Conservation (phyloP, 2,329 filamentous ascomycete genomes). For the Aspergillus sp. region DNA sequence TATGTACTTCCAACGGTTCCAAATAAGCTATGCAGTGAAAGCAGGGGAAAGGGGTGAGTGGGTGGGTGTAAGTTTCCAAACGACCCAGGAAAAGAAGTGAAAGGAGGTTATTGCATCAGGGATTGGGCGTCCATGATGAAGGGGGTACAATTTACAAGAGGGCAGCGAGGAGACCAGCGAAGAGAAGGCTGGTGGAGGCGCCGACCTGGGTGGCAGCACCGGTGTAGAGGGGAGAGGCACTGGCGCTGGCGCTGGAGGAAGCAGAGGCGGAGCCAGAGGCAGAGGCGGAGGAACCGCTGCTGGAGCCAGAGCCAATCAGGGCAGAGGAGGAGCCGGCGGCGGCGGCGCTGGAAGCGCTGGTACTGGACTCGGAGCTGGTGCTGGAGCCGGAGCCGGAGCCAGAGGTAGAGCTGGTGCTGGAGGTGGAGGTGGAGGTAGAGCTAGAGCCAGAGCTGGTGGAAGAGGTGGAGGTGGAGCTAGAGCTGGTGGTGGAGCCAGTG, state of each 20-base stretch:
- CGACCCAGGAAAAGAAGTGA: neutral
- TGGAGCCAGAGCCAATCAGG: neutral
- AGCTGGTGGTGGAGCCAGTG: constrained; percentile 7
- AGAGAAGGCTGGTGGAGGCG: constrained; percentile 24
- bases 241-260: constrained; percentile 19
- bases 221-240: constrained; percentile 21
- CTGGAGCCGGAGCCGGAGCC: constrained; percentile 10
- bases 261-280: constrained; percentile 11
- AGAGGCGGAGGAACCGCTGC: constrained; percentile 10
- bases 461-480: constrained; percentile 5
- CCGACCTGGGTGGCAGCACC: constrained; percentile 27
- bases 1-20: constrained; percentile 3
- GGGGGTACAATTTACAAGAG: constrained; percentile 27
- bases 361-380: constrained; percentile 16
- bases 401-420: constrained; percentile 13
- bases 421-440: constrained; percentile 13
- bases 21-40: constrained; percentile 4
- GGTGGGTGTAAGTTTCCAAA: neutral
- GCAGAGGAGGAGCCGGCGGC: constrained; percentile 4
- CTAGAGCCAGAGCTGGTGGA: constrained; percentile 12
- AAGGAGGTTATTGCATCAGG: neutral
- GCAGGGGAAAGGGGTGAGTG: neutral
- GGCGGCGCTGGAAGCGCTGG: constrained; percentile 16
- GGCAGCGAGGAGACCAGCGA: constrained; percentile 27
- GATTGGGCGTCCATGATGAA: neutral